These are phyloP conservation scores for Capsella rubella DNA, from an alignment of 441 rosid species.

Conservation along the genomic window DNA sequence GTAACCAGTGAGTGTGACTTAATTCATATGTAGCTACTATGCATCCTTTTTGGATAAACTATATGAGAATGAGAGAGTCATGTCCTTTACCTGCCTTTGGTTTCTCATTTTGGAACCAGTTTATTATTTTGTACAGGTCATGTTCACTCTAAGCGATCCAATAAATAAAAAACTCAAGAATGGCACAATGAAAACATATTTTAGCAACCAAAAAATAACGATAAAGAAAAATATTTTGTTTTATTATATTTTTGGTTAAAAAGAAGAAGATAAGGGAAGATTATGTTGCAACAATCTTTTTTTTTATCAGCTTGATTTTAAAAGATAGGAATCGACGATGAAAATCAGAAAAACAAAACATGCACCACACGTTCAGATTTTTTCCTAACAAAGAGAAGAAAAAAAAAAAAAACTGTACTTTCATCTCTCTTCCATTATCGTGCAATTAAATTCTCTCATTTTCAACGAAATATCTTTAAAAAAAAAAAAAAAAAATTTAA, in stretches of 20 bases:
- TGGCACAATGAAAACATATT: neutral
- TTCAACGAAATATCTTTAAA: neutral
- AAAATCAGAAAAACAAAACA: slow-evolving; percentile 32
- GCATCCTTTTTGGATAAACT: no score
- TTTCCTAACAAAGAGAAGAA: slow-evolving; percentile 16
- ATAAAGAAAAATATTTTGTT: slow-evolving; percentile 16
- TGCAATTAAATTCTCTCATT: slow-evolving; percentile 19
- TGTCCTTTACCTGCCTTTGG: no score
- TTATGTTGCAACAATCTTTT: neutral
- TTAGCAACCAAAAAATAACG: neutral
- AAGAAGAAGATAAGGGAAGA: slow-evolving; percentile 33
- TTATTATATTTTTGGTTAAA: neutral
- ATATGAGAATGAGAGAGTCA: no score
- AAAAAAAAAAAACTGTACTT: slow-evolving; percentile 44
- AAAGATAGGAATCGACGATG: slow-evolving; percentile 31
- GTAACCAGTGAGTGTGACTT: no score
- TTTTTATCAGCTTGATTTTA: slow-evolving; percentile 2
- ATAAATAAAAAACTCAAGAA: slow-evolving; percentile 12
- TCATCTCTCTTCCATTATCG: slow-evolving; percentile 37
- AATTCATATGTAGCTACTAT: no score
- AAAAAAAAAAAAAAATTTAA: slow-evolving; percentile 12
- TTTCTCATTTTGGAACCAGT: no score
- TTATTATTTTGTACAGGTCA: no score
- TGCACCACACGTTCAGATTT: slow-evolving; percentile 77
- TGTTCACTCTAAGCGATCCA: slow-evolving; percentile 3